phyloP scores from a whole-genome alignment of 2,329 filamentous ascomycete species.

The Penicillium sp. region DNA sequence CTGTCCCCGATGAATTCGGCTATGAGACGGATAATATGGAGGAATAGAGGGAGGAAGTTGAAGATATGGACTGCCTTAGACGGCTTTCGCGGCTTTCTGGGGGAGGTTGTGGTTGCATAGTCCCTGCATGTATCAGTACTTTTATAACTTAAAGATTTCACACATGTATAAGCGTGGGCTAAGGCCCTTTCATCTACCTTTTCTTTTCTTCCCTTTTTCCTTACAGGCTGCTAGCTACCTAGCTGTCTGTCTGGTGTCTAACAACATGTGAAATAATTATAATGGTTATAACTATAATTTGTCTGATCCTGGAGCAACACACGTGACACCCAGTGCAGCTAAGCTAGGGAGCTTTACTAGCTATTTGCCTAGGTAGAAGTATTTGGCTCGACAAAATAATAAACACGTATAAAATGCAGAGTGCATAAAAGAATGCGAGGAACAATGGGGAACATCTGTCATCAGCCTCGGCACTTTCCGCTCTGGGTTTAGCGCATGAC shows the following conservation, averaged over 20 bases:
- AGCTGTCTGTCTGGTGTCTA: background rate
- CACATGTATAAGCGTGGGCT: slow-evolving; percentile 7
- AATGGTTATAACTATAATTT: background rate
- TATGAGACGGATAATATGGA: slow-evolving; percentile 43
- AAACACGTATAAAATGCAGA: no score
- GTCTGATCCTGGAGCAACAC: background rate
- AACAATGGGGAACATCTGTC: slow-evolving; percentile 1
- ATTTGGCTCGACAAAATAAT: no score
- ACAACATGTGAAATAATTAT: background rate
- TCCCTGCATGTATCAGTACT: slow-evolving; percentile 14
- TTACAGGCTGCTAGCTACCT: background rate
- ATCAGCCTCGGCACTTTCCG: slow-evolving; percentile 22
- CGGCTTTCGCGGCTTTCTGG: background rate
- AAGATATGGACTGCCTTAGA: background rate
- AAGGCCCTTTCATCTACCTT: background rate
- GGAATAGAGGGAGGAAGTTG: slow-evolving; percentile 17
- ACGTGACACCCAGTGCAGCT: background rate
- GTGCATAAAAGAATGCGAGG: background rate
- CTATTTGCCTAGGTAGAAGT: no score
- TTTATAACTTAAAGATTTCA: slow-evolving; percentile 2
- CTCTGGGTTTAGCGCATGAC: slow-evolving; percentile 2
- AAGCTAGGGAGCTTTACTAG: no score
- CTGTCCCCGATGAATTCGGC: slow-evolving; percentile 44
- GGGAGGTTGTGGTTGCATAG: slow-evolving; percentile 3
- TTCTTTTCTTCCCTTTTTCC: background rate